Evolutionary conservation across 208 protist species (phyloP), one percentile per base, ranked within the genome.

Genomic region (Acanthamoeba lugdunensis): DNA sequence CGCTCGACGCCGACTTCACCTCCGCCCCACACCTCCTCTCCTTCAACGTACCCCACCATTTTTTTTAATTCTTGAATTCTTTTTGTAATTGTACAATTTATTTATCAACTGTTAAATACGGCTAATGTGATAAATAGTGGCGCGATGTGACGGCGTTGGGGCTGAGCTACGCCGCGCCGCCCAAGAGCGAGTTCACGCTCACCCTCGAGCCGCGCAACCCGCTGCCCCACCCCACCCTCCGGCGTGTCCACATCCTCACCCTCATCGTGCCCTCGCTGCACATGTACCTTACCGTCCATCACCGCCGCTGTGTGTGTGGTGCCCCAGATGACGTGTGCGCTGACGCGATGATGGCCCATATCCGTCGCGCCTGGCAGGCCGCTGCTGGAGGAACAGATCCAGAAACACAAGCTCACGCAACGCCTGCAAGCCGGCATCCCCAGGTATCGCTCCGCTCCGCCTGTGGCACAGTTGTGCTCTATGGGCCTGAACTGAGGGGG

Each of bases 111-210:
- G n/a, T n/a, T n/a, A n/a, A n/a, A n/a, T n/a, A n/a, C n/a, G n/a
- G n/a, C n/a, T n/a, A n/a, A n/a, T n/a, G 37, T 41, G 37, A 41
- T 41, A 41, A 41, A 23, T 63, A 63, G 58, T 77, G 69, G 69
- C 69, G 69, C 7, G 69, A 77, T 21, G 33, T 77, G 33, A 77
- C 69, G 18, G 69, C 69, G 23, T 77, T 77, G 69, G 69, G 69
- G 30, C 69, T 77, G 6, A 30, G 69, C 69, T 77, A 77, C n/a
- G 69, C 69, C 3, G 28, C 69, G 13, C 69, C 69, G 33, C 69
- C 69, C 23, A 77, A 77, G 69, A 48, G 69, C 18, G 13, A 77
- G 69, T 77, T 77, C n/a, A 23, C 23, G 30, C 33, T 77, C 69
- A 77, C 69, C 0, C 30, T 77, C 30, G 69, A 77, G 69, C 69